phyloP scores from a whole-genome alignment of 352 stramenopile species.

The Phytophthora litchii region DNA sequence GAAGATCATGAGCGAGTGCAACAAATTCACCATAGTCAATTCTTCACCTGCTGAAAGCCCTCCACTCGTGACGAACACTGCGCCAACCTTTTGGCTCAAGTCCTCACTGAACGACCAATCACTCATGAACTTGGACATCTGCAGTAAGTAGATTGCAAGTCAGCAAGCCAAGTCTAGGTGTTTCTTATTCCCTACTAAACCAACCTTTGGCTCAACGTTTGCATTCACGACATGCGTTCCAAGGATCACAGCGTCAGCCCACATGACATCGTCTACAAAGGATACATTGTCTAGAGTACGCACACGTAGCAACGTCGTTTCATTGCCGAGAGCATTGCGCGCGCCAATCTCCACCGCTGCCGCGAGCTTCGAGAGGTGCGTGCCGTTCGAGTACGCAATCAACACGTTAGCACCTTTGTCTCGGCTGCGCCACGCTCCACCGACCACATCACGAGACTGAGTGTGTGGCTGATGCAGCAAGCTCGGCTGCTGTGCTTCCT shows the following conservation, averaged over 20 bases:
- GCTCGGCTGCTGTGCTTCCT: conserved; percentile 26
- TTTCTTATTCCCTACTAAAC: conserved; percentile 2
- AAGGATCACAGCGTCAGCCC: conserved; percentile 85
- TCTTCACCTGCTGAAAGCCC: conserved; percentile 85
- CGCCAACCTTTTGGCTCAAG: conserved; percentile 85
- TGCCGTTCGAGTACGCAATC: conserved; percentile 74
- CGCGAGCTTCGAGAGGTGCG: conserved; percentile 76
- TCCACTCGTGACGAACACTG: conserved; percentile 84
- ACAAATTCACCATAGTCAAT: conserved; percentile 84
- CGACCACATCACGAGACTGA: conserved; percentile 22
- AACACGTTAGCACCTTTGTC: conserved; percentile 51
- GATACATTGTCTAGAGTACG: conserved; percentile 64
- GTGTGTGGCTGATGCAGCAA: conserved; percentile 28
- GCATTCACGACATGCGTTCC: conserved; percentile 87
- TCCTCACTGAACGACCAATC: conserved; percentile 74
- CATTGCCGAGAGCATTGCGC: conserved; percentile 37
- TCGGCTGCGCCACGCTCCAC: conserved; percentile 11
- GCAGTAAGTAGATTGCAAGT: conserved; percentile 3
- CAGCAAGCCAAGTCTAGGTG: neutral
- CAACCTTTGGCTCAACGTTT: conserved; percentile 86
- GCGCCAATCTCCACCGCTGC: conserved; percentile 62
- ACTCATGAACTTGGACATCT: conserved; percentile 77
- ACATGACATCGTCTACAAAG: conserved; percentile 82
- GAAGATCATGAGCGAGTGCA: conserved; percentile 90
- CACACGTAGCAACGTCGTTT: conserved; percentile 50